phyloP scores from a whole-genome alignment of 2,329 filamentous ascomycete genomes.

The Huntiella savannae region DNA sequence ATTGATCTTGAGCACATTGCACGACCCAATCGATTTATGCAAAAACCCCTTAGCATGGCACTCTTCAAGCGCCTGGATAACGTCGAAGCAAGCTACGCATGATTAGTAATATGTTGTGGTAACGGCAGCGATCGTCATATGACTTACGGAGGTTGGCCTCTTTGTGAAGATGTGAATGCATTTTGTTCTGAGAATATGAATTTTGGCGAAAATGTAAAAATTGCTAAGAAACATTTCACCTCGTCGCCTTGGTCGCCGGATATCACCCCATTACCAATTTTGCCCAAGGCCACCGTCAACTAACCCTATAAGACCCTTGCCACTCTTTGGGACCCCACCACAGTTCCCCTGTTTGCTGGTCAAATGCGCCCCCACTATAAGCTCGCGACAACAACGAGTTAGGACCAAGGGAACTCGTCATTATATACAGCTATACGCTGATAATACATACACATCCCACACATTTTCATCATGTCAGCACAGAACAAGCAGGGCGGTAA shows the following conservation, averaged over 20 bases:
- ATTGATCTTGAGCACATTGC: constrained; percentile 66
- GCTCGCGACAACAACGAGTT: too few relatives aligned
- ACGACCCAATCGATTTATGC: constrained; percentile 77
- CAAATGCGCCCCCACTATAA: neutral
- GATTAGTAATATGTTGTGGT: neutral
- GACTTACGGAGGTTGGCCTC: constrained; percentile 38
- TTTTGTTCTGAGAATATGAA: constrained; percentile 23
- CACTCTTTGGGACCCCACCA: neutral
- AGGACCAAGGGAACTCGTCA: too few relatives aligned
- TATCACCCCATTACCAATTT: constrained; percentile 1
- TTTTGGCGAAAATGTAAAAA: neutral
- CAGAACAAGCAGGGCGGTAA: constrained; percentile 54
- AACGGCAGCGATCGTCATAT: neutral
- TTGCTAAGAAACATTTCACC: neutral
- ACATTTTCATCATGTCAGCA: constrained; percentile 24
- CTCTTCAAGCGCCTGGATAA: constrained; percentile 86
- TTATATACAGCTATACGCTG: neutral
- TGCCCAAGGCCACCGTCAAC: neutral
- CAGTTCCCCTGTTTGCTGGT: neutral
- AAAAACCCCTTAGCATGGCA: constrained; percentile 87
- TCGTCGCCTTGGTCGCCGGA: neutral
- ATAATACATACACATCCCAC: neutral
- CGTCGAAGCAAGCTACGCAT: constrained; percentile 73
- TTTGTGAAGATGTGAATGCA: constrained; percentile 93
- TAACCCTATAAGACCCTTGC: neutral